Evolutionary conservation across 768 basidiomycete species (phyloP).

Genomic region (Mrakia hoshinonis): DNA sequence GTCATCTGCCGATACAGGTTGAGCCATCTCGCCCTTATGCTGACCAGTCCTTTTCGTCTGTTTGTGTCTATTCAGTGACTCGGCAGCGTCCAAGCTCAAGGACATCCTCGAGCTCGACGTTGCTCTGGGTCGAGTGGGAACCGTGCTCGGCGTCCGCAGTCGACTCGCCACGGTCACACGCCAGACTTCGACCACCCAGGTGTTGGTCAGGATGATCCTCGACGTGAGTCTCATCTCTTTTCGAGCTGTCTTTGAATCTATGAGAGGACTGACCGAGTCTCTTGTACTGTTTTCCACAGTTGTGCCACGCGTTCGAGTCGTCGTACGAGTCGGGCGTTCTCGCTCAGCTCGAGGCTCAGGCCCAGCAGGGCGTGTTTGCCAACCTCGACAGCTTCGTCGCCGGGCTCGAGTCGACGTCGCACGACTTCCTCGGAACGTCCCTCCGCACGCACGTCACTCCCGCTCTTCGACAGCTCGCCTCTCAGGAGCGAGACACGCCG

Average conservation of each 20-base stretch:
- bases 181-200: conserved; percentile 34
- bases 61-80: not conserved
- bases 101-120: conserved; percentile 22
- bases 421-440: conserved; percentile 5
- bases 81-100: conserved; percentile 17
- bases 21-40: not conserved
- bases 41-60: not conserved
- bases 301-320: conserved; percentile 30
- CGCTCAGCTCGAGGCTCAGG: not conserved
- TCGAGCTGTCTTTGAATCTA: too few relatives aligned
- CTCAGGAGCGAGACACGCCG: conserved; percentile 26
- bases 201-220: conserved; percentile 45
- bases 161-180: conserved; percentile 2
- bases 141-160: conserved; percentile 15
- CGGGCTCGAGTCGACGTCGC: conserved; percentile 16
- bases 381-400: conserved; percentile 1
- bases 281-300: not conserved
- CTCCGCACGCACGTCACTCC: conserved; percentile 17
- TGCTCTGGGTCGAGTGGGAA: conserved; percentile 17
- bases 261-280: not conserved
- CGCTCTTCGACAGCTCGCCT: not conserved
- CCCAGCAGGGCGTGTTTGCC: not conserved
- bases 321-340: conserved; percentile 17
- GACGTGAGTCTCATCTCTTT: too few relatives aligned
- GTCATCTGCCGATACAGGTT: not conserved